A percentile compares a stretch with the other conserved stretches of the same genome.
phyloP scores from a whole-genome alignment of 371 early-diverging fungal genomes.

The Neoconidiobolus thromboides region DNA sequence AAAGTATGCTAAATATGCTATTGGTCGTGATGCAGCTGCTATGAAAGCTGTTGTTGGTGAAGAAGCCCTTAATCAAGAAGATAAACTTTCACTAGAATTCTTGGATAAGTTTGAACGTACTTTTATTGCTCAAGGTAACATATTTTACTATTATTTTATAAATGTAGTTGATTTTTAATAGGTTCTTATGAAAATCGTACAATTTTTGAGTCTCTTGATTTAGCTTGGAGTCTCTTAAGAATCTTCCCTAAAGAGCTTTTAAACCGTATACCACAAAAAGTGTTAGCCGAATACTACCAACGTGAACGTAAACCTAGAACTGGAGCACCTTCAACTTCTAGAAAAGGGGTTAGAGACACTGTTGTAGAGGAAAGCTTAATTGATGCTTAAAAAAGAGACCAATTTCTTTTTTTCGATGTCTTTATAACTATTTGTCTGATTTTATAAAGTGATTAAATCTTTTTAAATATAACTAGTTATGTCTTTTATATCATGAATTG shows the following conservation, averaged over 20 bases:
- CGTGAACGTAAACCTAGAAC: slow-evolving; percentile 35
- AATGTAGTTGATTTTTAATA: slow-evolving; percentile 11
- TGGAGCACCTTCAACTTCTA: not conserved
- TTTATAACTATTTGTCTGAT: too few species aligned
- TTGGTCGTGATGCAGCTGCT: slow-evolving; percentile 98
- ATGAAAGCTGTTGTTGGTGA: slow-evolving; percentile 99
- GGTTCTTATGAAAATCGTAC: slow-evolving; percentile 86
- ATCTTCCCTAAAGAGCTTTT: slow-evolving; percentile 99
- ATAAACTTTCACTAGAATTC: slow-evolving; percentile 97
- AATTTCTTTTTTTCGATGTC: too few species aligned
- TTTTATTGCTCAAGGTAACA: slow-evolving; percentile 87
- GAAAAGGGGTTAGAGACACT: slow-evolving; percentile 6
- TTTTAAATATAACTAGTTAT: too few species aligned
- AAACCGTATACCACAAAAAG: slow-evolving; percentile 97
- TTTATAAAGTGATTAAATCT: not conserved
- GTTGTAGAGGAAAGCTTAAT: slow-evolving; percentile 1
- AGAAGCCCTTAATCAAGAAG: slow-evolving; percentile 97
- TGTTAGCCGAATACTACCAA: slow-evolving; percentile 89
- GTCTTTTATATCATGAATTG: too few species aligned
- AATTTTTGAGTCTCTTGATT: slow-evolving; percentile 93
- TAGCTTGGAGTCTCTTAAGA: slow-evolving; percentile 97
- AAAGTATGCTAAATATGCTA: slow-evolving; percentile 99
- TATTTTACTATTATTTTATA: not conserved
- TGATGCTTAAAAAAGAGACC: not conserved
- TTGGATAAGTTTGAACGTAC: slow-evolving; percentile 98